Evolutionary conservation across 805 yeast genomes (phyloP), one percentile per base, ranked within the genome.

Genomic region (Pachysolen tannophilus): DNA sequence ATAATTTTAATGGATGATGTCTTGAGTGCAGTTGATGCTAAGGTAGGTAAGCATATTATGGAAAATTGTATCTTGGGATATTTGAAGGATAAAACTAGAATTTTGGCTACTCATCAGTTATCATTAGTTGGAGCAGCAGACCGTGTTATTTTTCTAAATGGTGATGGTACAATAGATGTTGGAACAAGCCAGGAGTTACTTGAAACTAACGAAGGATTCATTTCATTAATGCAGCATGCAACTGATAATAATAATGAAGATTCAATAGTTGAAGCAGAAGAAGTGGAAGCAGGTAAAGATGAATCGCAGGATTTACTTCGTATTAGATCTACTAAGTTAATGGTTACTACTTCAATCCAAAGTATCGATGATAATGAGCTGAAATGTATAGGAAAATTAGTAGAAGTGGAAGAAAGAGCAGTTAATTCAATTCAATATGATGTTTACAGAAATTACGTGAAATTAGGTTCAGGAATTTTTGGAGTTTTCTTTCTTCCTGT

Each of bases 101-200:
- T 86, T 7, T 61, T 85, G 45, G 92, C 92, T 2, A 85, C 95
- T 0, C 95, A 85, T 54, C 94, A 86, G 52, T 58, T 84, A 31
- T 72, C 85, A 1, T 61, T 84, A 38, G 67, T 84, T 41, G 73
- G 72, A 8, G 57, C 64, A 35, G 92, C 94, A 13, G 85, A 79
- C 50, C 63, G 79, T 29, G 59, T 85, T 16, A 63, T 85, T 10
- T 82, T 77, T 42, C 52, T 85, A 45, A 72, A 75, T 44, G 74
- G 80, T 8, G 81, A 80, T 29, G 76, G 83, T 0, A 48, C 67
- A 0, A 58, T 80, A 20, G 72, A 69, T 28, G 56, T 72, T 20
- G 95, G 90, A 9, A 69, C 80, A 0, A 58, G 69, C 11, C 67
- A 63, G 0, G 82, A 81, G 38, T 53, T 85, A 39, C 50, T 56